These are phyloP conservation scores for Aspergillus coremiiformis DNA, from an alignment of 495 filamentous ascomycete species.

Conservation along the genomic window DNA sequence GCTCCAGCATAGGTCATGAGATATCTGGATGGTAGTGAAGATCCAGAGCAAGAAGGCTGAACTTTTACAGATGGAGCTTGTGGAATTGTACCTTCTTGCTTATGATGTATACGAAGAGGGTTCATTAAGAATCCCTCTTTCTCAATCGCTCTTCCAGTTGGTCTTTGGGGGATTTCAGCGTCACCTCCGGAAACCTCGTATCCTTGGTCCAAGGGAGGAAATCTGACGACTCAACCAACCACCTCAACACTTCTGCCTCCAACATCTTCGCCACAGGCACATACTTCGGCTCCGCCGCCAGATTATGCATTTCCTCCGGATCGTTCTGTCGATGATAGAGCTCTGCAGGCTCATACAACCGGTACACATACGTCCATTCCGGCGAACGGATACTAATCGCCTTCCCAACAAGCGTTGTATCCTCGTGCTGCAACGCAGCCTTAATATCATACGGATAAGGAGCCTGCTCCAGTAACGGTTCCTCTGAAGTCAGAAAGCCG, in stretches of 20 bases:
- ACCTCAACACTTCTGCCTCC: constrained; percentile 18
- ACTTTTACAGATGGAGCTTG: too few relatives aligned
- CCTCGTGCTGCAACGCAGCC: constrained; percentile 20
- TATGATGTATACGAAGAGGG: too few relatives aligned
- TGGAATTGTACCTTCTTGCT: too few relatives aligned
- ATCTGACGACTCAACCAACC: constrained; percentile 15
- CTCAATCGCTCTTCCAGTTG: constrained; percentile 11
- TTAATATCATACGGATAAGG: constrained; percentile 26
- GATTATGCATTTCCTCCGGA: constrained; percentile 18
- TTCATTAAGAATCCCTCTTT: not conserved
- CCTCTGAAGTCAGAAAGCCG: constrained; percentile 19
- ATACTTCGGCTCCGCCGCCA: constrained; percentile 12
- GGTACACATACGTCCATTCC: constrained; percentile 19
- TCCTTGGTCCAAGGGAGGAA: constrained; percentile 16
- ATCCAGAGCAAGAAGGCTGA: too few relatives aligned
- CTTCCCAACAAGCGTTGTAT: constrained; percentile 21
- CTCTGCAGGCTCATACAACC: constrained; percentile 23
- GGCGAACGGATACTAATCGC: constrained; percentile 17
- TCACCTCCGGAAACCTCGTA: constrained; percentile 17
- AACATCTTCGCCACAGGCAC: constrained; percentile 5
- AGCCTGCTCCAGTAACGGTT: constrained; percentile 20
- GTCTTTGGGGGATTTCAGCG: constrained; percentile 13
- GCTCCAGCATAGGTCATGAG: too few relatives aligned
- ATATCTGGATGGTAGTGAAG: too few relatives aligned
- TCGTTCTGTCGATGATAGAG: constrained; percentile 18